phyloP scores from a whole-genome alignment of 1,284 basidiomycete genomes.

The Papiliotrema terrestris region DNA sequence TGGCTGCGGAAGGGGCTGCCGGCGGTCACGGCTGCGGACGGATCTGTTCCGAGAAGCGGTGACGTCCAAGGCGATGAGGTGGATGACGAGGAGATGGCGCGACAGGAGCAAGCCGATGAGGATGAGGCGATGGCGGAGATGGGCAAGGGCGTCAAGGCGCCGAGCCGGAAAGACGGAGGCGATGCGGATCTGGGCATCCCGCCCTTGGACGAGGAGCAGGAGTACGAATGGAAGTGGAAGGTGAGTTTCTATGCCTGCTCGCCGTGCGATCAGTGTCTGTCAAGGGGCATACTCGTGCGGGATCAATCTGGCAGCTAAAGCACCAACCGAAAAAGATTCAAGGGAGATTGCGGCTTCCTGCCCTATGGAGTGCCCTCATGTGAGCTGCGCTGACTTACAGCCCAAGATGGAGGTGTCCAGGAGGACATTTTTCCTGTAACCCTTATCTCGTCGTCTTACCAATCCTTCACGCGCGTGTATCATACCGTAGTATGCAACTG shows the following conservation, averaged over 20 bases:
- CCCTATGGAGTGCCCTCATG: too few species aligned
- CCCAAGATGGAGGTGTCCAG: constrained; percentile 52
- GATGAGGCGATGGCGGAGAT: constrained; percentile 43
- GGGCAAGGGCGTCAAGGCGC: constrained; percentile 8
- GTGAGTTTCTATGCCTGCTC: constrained; percentile 24
- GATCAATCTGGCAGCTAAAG: too few species aligned
- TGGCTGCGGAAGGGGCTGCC: constrained; percentile 87
- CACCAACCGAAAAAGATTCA: too few species aligned
- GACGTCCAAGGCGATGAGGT: constrained; percentile 48
- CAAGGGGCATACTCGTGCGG: too few species aligned
- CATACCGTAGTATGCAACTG: too few species aligned
- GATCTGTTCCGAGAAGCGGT: constrained; percentile 47
- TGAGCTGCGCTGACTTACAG: constrained; percentile 21
- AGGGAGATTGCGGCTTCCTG: too few species aligned
- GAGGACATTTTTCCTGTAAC: constrained; percentile 49
- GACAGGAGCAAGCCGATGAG: constrained; percentile 41
- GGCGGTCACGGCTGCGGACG: constrained; percentile 56
- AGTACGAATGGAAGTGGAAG: constrained; percentile 53
- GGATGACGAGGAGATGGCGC: constrained; percentile 26
- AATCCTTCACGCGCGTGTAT: too few species aligned
- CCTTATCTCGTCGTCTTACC: background rate
- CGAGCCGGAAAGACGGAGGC: constrained; percentile 11
- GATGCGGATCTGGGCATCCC: constrained; percentile 39
- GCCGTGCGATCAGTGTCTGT: background rate
- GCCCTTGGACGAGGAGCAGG: constrained; percentile 47